These are phyloP conservation scores for Agaricales sp. DNA, from an alignment of 1,284 basidiomycete genomes.

Conservation along the genomic window DNA sequence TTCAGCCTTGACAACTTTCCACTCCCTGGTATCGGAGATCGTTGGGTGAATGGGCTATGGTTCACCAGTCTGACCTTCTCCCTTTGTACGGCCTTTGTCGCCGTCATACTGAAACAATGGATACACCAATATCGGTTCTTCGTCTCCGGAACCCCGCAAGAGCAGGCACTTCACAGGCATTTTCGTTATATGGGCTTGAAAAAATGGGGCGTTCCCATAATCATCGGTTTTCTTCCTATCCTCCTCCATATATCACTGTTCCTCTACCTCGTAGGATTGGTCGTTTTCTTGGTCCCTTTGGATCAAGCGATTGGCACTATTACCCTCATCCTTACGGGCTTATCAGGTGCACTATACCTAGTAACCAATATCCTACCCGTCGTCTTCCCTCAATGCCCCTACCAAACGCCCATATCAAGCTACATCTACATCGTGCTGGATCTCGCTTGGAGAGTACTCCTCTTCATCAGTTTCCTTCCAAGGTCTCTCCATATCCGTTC, in stretches of 20 bases:
- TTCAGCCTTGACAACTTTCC: background rate
- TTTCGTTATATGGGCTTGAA: slow-evolving; percentile 9
- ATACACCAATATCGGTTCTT: slow-evolving; percentile 10
- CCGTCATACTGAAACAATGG: slow-evolving; percentile 15
- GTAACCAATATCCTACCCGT: background rate
- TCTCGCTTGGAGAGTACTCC: background rate
- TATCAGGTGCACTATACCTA: background rate
- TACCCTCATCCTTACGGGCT: background rate
- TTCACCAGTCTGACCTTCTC: slow-evolving; percentile 12
- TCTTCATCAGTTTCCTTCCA: background rate
- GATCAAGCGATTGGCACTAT: background rate
- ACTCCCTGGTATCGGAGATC: background rate
- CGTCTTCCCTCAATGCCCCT: background rate
- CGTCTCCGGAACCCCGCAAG: slow-evolving; percentile 7
- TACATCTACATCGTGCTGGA: background rate
- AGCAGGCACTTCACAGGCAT: slow-evolving; percentile 9
- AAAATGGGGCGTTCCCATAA: slow-evolving; percentile 8
- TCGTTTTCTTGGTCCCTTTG: slow-evolving; percentile 5
- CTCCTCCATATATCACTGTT: slow-evolving; percentile 10
- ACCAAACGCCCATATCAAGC: background rate
- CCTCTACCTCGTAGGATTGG: slow-evolving; percentile 11
- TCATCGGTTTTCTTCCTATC: slow-evolving; percentile 9
- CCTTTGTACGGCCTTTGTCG: slow-evolving; percentile 11
- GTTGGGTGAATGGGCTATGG: slow-evolving; percentile 13
- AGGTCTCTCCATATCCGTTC: background rate